Evolutionary conservation across 225 moss, liverwort and hornwort genomes (phyloP), one percentile per base, ranked within the genome.

Genomic region (Rhytidiadelphus loreus): DNA sequence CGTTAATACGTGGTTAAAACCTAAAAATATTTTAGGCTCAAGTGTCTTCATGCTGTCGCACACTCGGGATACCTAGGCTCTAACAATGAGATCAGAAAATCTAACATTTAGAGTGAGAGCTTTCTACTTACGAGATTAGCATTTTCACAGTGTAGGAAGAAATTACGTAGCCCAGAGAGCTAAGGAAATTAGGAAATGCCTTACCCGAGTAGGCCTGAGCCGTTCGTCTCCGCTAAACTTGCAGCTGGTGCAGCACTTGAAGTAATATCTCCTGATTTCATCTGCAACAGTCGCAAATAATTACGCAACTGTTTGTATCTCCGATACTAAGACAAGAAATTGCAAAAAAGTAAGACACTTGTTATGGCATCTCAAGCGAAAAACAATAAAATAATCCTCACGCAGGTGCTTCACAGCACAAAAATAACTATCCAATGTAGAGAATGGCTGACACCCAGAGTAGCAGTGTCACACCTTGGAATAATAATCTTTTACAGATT

Each of bases 131-230:
- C 18, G 82, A 64, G 50, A 63, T 64, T 26, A 64, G 37, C 61
- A 81, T 12, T 82, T 64, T 35, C 37, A 46, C 39, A 59, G 37
- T 25, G 50, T 64, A 48, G 23, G 22, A 65, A 63, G 56, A 82
- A 25, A 81, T 73, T 75, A 76, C 50, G 21, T 75, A 37, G 62
- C 48, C 61, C 17, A 64, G 18, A 82, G 26, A 37, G n/a, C 21
- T 76, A 37, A n/a, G n/a, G n/a, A n/a, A n/a, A n/a, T n/a, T n/a
- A 48, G 37, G 21, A n/a, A 76, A 66, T 58, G 63, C 52, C 92
- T 48, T 90, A 97, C 96, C 97, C 96, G 68, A 96, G 91, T 57
- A 98, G 92, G 89, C 96, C 93, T 88, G 96, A 91, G 84, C 94
- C 94, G 59, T 93, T 89, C 88, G 86, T 81, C 68, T 85, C 87